These are phyloP conservation scores for Taphrina sp. DNA, from an alignment of 1,139 yeast species.

Conservation along the genomic window DNA sequence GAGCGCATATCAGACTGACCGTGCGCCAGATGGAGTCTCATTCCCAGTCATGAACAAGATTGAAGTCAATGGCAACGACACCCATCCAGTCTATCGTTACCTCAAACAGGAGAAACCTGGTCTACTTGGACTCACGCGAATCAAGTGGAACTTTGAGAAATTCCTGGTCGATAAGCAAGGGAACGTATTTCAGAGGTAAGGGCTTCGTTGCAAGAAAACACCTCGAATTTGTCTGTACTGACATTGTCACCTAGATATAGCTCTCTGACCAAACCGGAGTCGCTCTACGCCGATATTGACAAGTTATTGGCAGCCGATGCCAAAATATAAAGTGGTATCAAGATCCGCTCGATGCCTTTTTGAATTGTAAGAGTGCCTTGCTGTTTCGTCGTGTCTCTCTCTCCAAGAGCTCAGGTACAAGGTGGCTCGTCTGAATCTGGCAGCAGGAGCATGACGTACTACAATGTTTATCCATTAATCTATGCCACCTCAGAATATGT, in stretches of 20 bases:
- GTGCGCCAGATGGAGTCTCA: constrained; percentile 30
- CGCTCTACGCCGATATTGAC: constrained; percentile 33
- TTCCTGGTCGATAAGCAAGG: constrained; percentile 74
- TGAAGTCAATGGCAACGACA: constrained; percentile 80
- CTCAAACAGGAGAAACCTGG: constrained; percentile 58
- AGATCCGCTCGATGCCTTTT: too few relatives aligned
- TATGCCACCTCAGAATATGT: too few relatives aligned
- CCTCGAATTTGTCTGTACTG: too few relatives aligned
- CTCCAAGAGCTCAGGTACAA: too few relatives aligned
- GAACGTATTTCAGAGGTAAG: constrained; percentile 59
- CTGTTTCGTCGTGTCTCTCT: too few relatives aligned
- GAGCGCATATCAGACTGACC: not conserved
- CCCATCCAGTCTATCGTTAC: constrained; percentile 76
- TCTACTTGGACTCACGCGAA: constrained; percentile 20
- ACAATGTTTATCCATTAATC: too few relatives aligned
- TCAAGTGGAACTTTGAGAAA: constrained; percentile 30
- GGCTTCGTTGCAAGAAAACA: too few relatives aligned
- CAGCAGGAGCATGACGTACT: too few relatives aligned
- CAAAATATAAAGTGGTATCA: not conserved
- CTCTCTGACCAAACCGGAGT: constrained; percentile 63
- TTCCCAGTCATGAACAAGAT: constrained; percentile 86
- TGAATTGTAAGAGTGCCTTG: too few relatives aligned
- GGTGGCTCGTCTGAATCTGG: too few relatives aligned
- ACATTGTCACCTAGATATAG: constrained; percentile 46
- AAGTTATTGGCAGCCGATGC: constrained; percentile 19